Evolutionary conservation across 2,329 filamentous ascomycete genomes (phyloP).

Genomic region (Alternaria conjuncta): DNA sequence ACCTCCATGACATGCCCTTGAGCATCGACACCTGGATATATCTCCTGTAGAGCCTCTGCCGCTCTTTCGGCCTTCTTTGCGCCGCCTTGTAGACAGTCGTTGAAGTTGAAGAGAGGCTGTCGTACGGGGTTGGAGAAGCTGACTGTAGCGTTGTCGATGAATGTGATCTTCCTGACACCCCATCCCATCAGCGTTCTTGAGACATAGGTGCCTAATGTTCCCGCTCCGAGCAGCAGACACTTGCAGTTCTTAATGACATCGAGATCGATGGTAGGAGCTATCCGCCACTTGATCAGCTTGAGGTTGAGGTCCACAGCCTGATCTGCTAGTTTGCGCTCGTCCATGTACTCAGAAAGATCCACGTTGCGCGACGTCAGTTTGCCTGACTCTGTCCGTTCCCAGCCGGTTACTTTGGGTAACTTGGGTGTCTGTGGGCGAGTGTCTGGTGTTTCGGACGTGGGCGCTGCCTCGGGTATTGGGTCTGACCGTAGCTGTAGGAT

Average conservation of each 20-base stretch:
- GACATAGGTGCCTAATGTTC: constrained; percentile 92
- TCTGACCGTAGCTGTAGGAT: constrained; percentile 63
- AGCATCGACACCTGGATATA: constrained; percentile 89
- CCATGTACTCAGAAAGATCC: constrained; percentile 91
- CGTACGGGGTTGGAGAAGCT: constrained; percentile 97
- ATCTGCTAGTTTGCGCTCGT: constrained; percentile 84
- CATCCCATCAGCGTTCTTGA: constrained; percentile 91
- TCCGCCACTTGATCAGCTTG: constrained; percentile 98
- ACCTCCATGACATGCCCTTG: constrained; percentile 82
- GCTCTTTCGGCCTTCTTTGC: constrained; percentile 82
- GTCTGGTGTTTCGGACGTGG: constrained; percentile 16
- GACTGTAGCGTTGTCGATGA: constrained; percentile 90
- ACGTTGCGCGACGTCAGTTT: constrained; percentile 80
- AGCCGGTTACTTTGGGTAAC: constrained; percentile 92
- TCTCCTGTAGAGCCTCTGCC: constrained; percentile 78
- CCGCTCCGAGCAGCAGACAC: constrained; percentile 88
- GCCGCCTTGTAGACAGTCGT: constrained; percentile 86
- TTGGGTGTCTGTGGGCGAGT: constrained; percentile 46
- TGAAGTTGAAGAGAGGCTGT: constrained; percentile 89
- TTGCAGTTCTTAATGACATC: constrained; percentile 88
- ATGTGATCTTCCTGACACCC: constrained; percentile 94
- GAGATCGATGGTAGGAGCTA: constrained; percentile 85
- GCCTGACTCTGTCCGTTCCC: constrained; percentile 82
- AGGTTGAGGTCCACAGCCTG: constrained; percentile 95
- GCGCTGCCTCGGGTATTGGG: constrained; percentile 9